These are phyloP conservation scores for Colletotrichum magnum DNA, from an alignment of 2,329 filamentous ascomycete genomes.

Conservation along the genomic window DNA sequence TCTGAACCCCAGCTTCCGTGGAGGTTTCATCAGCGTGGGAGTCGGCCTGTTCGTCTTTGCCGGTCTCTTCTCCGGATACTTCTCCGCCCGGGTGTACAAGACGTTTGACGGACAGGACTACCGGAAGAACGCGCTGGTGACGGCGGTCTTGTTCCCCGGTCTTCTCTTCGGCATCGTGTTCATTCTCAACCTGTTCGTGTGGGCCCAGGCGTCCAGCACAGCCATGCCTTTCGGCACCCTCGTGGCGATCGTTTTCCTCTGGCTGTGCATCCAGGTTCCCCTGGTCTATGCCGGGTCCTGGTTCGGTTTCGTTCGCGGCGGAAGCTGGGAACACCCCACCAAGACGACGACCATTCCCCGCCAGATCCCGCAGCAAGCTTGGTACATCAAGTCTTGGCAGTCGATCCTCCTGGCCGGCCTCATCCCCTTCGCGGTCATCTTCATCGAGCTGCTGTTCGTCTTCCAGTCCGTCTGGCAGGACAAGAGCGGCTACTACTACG, in stretches of 20 bases:
- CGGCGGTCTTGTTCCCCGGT: constrained; percentile 84
- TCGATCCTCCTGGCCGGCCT: constrained; percentile 81
- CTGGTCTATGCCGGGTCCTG: constrained; percentile 86
- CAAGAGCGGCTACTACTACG: constrained; percentile 92
- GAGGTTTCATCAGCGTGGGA: constrained; percentile 88
- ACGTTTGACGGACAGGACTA: constrained; percentile 84
- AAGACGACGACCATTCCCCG: constrained; percentile 80
- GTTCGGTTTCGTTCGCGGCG: constrained; percentile 78
- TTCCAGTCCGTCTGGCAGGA: constrained; percentile 92
- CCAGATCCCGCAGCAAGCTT: constrained; percentile 80
- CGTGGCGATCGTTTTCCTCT: constrained; percentile 79
- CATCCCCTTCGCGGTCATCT: constrained; percentile 88
- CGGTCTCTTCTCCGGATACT: constrained; percentile 88
- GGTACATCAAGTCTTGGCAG: constrained; percentile 78
- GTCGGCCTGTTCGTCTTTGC: constrained; percentile 87
- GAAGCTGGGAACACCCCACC: constrained; percentile 85
- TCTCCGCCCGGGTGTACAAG: constrained; percentile 85
- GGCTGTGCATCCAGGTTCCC: constrained; percentile 89
- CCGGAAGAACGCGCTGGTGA: constrained; percentile 82
- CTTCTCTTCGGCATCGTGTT: constrained; percentile 82
- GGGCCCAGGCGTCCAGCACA: constrained; percentile 90
- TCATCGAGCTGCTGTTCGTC: constrained; percentile 88
- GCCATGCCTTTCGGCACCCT: constrained; percentile 88
- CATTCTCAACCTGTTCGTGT: constrained; percentile 89
- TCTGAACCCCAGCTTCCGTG: constrained; percentile 89